phyloP scores from a whole-genome alignment of 805 yeast species.

The Wickerhamomyces chambardii region DNA sequence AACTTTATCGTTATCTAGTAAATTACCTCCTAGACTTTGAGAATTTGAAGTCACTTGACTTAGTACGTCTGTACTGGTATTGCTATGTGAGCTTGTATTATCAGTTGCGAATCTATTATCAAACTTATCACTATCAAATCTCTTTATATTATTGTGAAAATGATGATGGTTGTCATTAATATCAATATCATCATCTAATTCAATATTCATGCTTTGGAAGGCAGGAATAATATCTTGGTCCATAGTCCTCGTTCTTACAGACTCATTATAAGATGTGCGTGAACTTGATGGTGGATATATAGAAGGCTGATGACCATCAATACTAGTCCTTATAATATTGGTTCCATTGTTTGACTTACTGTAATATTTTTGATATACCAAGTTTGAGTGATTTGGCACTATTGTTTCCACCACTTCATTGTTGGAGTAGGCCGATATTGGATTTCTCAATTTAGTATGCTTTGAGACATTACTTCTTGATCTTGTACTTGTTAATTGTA shows the following conservation, averaged over 20 bases:
- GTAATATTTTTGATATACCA: slow-evolving; percentile 11
- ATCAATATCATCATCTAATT: not conserved
- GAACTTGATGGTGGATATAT: no score
- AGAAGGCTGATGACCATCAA: not conserved
- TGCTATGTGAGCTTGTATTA: not conserved
- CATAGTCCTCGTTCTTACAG: slow-evolving; percentile 4
- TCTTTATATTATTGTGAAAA: no score
- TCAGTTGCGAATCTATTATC: slow-evolving; percentile 2
- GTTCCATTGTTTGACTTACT: not conserved
- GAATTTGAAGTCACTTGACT: not conserved
- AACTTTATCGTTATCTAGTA: not conserved
- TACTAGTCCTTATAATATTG: not conserved
- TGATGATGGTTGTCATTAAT: not conserved
- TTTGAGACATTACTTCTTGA: not conserved
- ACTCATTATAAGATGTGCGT: no score
- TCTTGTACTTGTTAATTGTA: no score
- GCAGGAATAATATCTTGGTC: slow-evolving; percentile 16
- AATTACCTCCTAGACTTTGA: not conserved
- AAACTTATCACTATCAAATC: not conserved
- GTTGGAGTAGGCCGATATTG: slow-evolving; percentile 10
- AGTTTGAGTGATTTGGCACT: slow-evolving; percentile 9
- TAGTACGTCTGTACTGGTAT: not conserved
- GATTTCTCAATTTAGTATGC: not conserved
- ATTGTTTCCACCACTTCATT: slow-evolving; percentile 10
- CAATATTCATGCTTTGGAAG: slow-evolving; percentile 14